Conservation (phyloP, 768 basidiomycete genomes). For the Collybia mongolica region DNA sequence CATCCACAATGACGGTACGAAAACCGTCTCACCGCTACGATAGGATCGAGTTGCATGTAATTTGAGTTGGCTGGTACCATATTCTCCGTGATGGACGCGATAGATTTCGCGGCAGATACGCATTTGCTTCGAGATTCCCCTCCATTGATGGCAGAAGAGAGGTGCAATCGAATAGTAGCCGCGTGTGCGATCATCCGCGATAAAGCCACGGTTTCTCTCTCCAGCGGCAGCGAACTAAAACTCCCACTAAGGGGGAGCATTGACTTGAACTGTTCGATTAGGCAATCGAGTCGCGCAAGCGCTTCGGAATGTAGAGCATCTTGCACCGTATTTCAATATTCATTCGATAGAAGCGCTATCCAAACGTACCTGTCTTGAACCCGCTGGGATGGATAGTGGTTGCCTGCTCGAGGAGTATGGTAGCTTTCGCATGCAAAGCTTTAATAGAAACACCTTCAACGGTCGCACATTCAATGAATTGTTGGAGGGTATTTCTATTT, state of each 20-base stretch:
- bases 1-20: background rate
- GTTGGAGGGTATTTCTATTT: slow-evolving; percentile 46
- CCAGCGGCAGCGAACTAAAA: slow-evolving; percentile 28
- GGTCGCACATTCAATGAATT: slow-evolving; percentile 40
- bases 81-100: slow-evolving; percentile 35
- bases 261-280: slow-evolving; percentile 41
- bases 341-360: slow-evolving; percentile 1
- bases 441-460: slow-evolving; percentile 35
- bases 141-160: slow-evolving; percentile 41
- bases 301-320: slow-evolving; percentile 37
- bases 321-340: slow-evolving; percentile 28
- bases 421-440: slow-evolving; percentile 52
- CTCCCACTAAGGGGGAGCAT: slow-evolving; percentile 30
- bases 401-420: slow-evolving; percentile 58
- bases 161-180: slow-evolving; percentile 52
- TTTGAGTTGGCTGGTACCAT: slow-evolving; percentile 35
- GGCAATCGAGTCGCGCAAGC: slow-evolving; percentile 41
- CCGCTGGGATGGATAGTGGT: slow-evolving; percentile 51
- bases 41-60: slow-evolving; percentile 36
- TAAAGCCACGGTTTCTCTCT: slow-evolving; percentile 35
- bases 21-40: slow-evolving; percentile 45
- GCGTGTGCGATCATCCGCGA: slow-evolving; percentile 49
- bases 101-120: slow-evolving; percentile 40
- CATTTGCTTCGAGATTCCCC: slow-evolving; percentile 41
- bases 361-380: slow-evolving; percentile 31